Conservation (phyloP, 2,329 filamentous ascomycete genomes). For the Trichophaea hybrida region DNA sequence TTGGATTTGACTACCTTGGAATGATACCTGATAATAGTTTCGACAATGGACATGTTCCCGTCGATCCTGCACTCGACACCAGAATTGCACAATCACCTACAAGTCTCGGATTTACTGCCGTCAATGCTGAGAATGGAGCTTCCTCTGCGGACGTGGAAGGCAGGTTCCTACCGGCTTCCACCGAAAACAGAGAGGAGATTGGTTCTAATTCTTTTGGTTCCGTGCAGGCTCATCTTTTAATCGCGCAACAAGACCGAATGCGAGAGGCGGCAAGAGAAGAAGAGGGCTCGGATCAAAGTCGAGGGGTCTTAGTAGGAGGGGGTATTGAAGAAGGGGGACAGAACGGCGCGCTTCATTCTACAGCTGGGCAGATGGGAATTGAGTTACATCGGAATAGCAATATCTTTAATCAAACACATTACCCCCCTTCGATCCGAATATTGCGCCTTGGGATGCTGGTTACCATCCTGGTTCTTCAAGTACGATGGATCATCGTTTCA, state of each 20-base stretch:
- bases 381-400: background rate
- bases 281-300: background rate
- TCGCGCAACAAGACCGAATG: background rate
- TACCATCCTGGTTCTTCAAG: background rate
- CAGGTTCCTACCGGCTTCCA: slow-evolving; percentile 2
- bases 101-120: background rate
- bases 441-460: background rate
- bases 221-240: background rate
- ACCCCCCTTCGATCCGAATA: background rate
- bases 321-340: background rate
- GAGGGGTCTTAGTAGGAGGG: background rate
- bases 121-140: background rate
- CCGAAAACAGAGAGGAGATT: background rate
- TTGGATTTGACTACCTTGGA: no score
- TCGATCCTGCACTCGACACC: slow-evolving; percentile 18
- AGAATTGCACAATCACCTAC: background rate
- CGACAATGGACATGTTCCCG: slow-evolving; percentile 14
- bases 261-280: background rate
- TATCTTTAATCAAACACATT: background rate
- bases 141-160: background rate
- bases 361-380: background rate
- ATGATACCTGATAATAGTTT: slow-evolving; percentile 4
- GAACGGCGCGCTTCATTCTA: background rate
- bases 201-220: slow-evolving; percentile 1
- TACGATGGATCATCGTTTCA: background rate